Conservation (phyloP, 192 early-diverging fungal species). For the Diversispora eburnea region DNA sequence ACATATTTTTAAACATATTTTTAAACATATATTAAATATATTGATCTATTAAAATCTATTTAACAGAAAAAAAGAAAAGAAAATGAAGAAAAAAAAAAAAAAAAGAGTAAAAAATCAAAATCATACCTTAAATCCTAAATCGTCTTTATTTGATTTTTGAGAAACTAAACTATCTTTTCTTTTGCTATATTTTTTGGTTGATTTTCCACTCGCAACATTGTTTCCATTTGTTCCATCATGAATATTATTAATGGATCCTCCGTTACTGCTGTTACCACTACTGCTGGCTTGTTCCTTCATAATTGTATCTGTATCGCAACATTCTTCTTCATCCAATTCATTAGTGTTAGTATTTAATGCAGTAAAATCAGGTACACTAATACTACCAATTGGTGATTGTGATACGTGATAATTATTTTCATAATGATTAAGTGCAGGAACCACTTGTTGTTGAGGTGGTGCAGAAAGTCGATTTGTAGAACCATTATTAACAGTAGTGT, state of each 20-base stretch:
- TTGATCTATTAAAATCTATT: no score
- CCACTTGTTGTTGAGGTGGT: slow-evolving; percentile 7
- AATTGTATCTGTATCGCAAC: slow-evolving; percentile 9
- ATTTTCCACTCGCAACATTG: not conserved
- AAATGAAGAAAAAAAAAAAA: not conserved
- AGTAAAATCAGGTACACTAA: slow-evolving; percentile 18
- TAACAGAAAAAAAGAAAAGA: no score
- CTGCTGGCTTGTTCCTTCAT: not conserved
- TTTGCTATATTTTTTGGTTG: not conserved
- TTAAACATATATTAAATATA: no score
- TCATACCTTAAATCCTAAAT: slow-evolving; percentile 15
- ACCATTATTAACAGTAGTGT: not conserved
- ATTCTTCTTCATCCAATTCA: slow-evolving; percentile 3
- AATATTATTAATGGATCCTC: not conserved
- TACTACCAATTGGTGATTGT: slow-evolving; percentile 4
- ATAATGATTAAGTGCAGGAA: not conserved
- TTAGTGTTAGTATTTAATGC: slow-evolving; percentile 3
- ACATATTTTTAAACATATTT: not conserved
- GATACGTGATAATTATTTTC: slow-evolving; percentile 3
- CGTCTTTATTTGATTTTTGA: not conserved
- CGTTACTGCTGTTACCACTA: no score
- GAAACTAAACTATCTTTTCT: slow-evolving; percentile 17
- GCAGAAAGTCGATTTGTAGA: not conserved
- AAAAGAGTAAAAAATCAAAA: not conserved
- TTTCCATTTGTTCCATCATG: not conserved